Conservation (phyloP, 192 early-diverging fungal species). For the Backusella circina region DNA sequence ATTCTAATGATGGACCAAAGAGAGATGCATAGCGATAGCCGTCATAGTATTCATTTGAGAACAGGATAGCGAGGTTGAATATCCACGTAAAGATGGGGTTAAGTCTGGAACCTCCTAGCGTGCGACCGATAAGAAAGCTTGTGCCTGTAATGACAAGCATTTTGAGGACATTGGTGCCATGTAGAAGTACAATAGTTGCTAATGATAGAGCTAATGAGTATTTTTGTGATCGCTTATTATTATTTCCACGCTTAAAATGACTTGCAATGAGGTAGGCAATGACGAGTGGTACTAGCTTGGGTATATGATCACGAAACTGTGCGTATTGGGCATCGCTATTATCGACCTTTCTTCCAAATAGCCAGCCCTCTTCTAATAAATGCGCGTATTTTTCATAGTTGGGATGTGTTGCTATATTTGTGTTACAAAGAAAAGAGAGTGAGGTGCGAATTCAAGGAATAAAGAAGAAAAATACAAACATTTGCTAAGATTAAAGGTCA, state of each 20-base stretch:
- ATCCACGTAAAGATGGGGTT: constrained; percentile 76
- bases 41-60: constrained; percentile 69
- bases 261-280: constrained; percentile 46
- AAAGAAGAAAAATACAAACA: constrained; percentile 42
- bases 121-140: constrained; percentile 66
- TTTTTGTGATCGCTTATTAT: constrained; percentile 30
- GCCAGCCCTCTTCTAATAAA: constrained; percentile 63
- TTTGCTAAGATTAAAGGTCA: constrained; percentile 48
- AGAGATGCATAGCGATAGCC: constrained; percentile 64
- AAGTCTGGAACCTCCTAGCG: constrained; percentile 42
- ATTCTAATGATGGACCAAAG: constrained; percentile 9
- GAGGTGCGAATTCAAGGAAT: not conserved
- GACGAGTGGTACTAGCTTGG: constrained; percentile 43
- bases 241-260: constrained; percentile 38
- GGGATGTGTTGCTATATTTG: constrained; percentile 31
- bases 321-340: constrained; percentile 73
- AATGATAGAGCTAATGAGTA: constrained; percentile 54
- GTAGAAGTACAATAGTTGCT: constrained; percentile 57
- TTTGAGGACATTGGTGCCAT: constrained; percentile 77
- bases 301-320: constrained; percentile 64
- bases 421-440: constrained; percentile 18
- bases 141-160: constrained; percentile 57
- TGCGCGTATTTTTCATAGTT: constrained; percentile 41
- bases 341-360: constrained; percentile 67
- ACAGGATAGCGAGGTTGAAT: constrained; percentile 77